These are phyloP conservation scores for Apiospora saccharicola DNA, from an alignment of 2,329 filamentous ascomycete genomes.

Conservation along the genomic window DNA sequence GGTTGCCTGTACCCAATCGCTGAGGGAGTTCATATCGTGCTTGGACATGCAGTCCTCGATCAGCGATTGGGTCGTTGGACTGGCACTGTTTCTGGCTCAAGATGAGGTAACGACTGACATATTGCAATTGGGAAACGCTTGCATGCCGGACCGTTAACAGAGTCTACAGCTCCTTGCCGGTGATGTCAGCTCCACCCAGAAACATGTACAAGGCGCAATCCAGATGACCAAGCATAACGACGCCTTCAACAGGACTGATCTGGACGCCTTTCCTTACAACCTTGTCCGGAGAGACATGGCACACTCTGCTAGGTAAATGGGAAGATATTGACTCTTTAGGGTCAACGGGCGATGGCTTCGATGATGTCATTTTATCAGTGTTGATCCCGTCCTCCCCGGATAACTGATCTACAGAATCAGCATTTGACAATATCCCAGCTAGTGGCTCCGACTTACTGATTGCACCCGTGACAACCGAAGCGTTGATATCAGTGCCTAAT, in stretches of 20 bases:
- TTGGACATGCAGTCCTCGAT: slow-evolving; percentile 8
- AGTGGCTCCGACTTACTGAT: too few species aligned
- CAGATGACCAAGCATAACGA: slow-evolving; percentile 15
- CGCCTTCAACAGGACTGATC: background rate
- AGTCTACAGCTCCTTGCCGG: background rate
- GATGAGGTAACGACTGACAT: background rate
- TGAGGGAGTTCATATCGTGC: background rate
- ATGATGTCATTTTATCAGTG: too few species aligned
- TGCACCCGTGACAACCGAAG: too few species aligned
- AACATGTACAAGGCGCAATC: background rate
- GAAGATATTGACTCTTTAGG: too few species aligned
- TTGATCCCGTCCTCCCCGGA: too few species aligned
- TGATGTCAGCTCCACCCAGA: background rate
- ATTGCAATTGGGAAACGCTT: background rate
- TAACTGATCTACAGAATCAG: too few species aligned
- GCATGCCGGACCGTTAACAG: background rate
- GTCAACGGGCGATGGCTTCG: too few species aligned
- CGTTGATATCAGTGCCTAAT: too few species aligned
- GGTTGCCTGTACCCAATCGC: background rate
- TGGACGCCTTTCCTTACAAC: background rate
- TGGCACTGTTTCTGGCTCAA: background rate
- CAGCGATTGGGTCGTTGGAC: slow-evolving; percentile 5
- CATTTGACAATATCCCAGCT: too few species aligned
- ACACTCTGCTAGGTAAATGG: background rate
- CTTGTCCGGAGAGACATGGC: background rate